phyloP scores from a whole-genome alignment of 2,329 filamentous ascomycete species.

The Tolypocladium cylindrosporum region DNA sequence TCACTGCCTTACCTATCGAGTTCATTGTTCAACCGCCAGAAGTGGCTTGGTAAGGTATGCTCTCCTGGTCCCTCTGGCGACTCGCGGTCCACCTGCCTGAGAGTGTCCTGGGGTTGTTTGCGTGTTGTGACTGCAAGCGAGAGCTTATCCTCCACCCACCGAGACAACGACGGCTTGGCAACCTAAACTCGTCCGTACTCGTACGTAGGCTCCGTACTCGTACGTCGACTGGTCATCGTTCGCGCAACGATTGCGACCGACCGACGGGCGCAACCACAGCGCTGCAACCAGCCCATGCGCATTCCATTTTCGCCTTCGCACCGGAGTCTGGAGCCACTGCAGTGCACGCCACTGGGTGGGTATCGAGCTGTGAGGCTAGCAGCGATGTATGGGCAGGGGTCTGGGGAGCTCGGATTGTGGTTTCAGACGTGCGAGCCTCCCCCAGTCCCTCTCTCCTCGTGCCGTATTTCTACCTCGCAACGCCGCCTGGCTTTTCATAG shows the following conservation, averaged over 20 bases:
- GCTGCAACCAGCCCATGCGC: neutral
- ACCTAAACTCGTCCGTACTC: too few species aligned
- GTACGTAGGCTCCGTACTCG: too few species aligned
- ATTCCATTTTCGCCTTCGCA: neutral
- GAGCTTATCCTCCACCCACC: neutral
- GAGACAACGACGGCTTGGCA: neutral
- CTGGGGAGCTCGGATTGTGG: neutral
- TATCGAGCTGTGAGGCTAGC: neutral
- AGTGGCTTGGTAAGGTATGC: neutral
- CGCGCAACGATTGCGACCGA: too few species aligned
- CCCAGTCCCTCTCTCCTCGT: neutral
- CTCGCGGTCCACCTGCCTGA: neutral
- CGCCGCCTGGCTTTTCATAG: neutral
- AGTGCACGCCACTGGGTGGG: neutral
- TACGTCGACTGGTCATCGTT: too few species aligned
- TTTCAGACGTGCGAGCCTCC: neutral
- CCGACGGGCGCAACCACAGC: neutral
- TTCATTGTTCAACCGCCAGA: neutral
- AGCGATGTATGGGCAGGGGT: neutral
- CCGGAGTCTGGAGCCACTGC: neutral
- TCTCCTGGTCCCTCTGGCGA: neutral
- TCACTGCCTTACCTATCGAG: neutral
- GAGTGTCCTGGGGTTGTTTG: neutral
- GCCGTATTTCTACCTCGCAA: neutral
- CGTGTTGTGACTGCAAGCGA: neutral